Evolutionary conservation across 1,284 basidiomycete species (phyloP).

Genomic region (Neotropicomus parvogracilis): DNA sequence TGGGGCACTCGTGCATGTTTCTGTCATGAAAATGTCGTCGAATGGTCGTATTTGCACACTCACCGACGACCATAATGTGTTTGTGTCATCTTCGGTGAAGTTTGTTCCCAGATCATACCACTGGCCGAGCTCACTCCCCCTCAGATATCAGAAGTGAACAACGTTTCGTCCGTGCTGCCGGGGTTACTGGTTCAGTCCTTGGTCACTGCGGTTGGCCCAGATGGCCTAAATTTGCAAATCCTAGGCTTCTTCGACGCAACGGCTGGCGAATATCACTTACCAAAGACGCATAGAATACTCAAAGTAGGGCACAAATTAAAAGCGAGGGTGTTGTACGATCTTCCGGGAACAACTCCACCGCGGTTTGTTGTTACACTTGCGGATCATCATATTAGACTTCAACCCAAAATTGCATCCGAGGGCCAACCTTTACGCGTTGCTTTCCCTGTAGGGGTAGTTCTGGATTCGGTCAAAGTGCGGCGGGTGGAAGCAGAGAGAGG

Average conservation of each 20-base stretch:
- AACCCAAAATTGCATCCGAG: slow-evolving; percentile 31
- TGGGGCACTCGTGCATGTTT: slow-evolving; percentile 66
- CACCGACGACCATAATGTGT: slow-evolving; percentile 44
- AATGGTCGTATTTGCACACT: slow-evolving; percentile 73
- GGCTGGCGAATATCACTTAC: slow-evolving; percentile 80
- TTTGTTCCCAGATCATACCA: slow-evolving; percentile 15
- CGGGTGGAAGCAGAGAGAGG: slow-evolving; percentile 82
- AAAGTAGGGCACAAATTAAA: slow-evolving; percentile 88
- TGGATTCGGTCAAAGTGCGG: slow-evolving; percentile 71
- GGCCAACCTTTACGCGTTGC: slow-evolving; percentile 45
- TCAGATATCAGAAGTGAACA: slow-evolving; percentile 73
- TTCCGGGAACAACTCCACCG: slow-evolving; percentile 65
- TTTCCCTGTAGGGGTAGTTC: slow-evolving; percentile 70
- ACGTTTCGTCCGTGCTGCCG: slow-evolving; percentile 81
- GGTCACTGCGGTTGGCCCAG: slow-evolving; percentile 75
- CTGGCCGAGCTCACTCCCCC: slow-evolving; percentile 11
- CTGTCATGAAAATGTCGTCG: slow-evolving; percentile 59
- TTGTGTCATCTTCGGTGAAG: slow-evolving; percentile 53
- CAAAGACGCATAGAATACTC: slow-evolving; percentile 49
- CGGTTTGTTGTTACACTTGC: slow-evolving; percentile 78
- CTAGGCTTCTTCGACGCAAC: slow-evolving; percentile 94
- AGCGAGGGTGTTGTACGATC: slow-evolving; percentile 84
- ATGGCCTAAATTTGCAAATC: slow-evolving; percentile 86
- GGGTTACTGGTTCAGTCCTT: slow-evolving; percentile 84
- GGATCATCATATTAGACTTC: slow-evolving; percentile 67